These are phyloP conservation scores for Cyberlindnera maritima DNA, from an alignment of 805 yeast species.

Conservation along the genomic window DNA sequence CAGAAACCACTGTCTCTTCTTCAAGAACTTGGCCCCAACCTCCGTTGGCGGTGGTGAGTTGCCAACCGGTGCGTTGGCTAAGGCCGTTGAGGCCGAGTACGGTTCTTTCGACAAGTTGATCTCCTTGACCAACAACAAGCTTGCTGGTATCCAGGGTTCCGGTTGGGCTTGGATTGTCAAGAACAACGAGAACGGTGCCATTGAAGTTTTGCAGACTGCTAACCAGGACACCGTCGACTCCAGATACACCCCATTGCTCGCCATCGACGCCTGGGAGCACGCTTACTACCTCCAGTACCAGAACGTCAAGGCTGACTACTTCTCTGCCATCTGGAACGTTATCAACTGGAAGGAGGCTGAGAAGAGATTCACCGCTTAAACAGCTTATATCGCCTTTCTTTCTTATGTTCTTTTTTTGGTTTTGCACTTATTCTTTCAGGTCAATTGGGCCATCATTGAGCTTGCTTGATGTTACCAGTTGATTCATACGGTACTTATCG, in stretches of 20 bases:
- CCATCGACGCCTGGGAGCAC: conserved; percentile 96
- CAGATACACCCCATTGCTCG: conserved; percentile 66
- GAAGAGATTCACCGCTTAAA: conserved; percentile 50
- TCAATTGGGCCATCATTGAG: background rate
- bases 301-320: conserved; percentile 88
- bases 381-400: no score
- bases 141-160: conserved; percentile 91
- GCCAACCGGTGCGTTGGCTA: conserved; percentile 52
- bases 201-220: conserved; percentile 76
- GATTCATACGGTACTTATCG: background rate
- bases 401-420: background rate
- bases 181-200: conserved; percentile 68
- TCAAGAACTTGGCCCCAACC: conserved; percentile 82
- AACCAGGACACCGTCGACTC: conserved; percentile 87
- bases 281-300: conserved; percentile 93
- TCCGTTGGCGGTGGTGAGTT: conserved; percentile 74
- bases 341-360: conserved; percentile 93
- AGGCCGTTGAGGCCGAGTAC: conserved; percentile 59
- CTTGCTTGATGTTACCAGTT: background rate
- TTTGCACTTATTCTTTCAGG: background rate
- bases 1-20: conserved; percentile 81
- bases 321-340: conserved; percentile 92
- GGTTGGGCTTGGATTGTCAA: conserved; percentile 94
- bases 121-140: conserved; percentile 56
- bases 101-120: conserved; percentile 74